Percentiles rank a stretch among this genome's conserved stretches.
Conservation (phyloP, 1,139 yeast genomes). For the Hemisphaericaspora lyxosophila region DNA sequence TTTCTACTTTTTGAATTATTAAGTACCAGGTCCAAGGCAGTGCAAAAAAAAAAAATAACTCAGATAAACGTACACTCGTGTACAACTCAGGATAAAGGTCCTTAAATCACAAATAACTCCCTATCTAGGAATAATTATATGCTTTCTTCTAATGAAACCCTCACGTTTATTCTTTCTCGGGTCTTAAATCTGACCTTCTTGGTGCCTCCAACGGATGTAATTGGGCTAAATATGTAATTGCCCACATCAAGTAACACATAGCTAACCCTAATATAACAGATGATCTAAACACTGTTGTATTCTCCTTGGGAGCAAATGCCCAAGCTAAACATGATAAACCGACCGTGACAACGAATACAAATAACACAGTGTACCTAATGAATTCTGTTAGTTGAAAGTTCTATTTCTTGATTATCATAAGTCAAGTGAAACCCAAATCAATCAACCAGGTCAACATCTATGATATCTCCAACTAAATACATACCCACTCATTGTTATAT, state of each 20-base stretch:
- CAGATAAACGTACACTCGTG: no score
- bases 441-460: background rate
- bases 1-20: no score
- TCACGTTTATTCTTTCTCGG: slow-evolving; percentile 41
- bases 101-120: background rate
- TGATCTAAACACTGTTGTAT: slow-evolving; percentile 82
- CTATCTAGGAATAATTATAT: background rate
- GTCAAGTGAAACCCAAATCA: background rate
- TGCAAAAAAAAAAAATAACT: no score
- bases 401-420: background rate
- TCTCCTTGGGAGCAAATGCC: slow-evolving; percentile 61
- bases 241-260: slow-evolving; percentile 96
- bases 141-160: no score
- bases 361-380: slow-evolving; percentile 70
- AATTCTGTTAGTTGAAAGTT: slow-evolving; percentile 13
- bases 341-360: slow-evolving; percentile 60
- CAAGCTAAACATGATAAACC: slow-evolving; percentile 62
- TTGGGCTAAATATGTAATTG: slow-evolving; percentile 78
- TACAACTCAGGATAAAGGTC: no score
- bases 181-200: slow-evolving; percentile 75
- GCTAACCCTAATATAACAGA: slow-evolving; percentile 78
- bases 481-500: slow-evolving; percentile 23
- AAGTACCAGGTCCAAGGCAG: no score
- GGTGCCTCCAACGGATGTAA: slow-evolving; percentile 82
- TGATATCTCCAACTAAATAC: slow-evolving; percentile 9